Percentiles rank a stretch among this genome's conserved stretches.
These are phyloP conservation scores for Ganoderma leucocontextum DNA, from an alignment of 1,284 basidiomycete genomes.

Conservation along the genomic window DNA sequence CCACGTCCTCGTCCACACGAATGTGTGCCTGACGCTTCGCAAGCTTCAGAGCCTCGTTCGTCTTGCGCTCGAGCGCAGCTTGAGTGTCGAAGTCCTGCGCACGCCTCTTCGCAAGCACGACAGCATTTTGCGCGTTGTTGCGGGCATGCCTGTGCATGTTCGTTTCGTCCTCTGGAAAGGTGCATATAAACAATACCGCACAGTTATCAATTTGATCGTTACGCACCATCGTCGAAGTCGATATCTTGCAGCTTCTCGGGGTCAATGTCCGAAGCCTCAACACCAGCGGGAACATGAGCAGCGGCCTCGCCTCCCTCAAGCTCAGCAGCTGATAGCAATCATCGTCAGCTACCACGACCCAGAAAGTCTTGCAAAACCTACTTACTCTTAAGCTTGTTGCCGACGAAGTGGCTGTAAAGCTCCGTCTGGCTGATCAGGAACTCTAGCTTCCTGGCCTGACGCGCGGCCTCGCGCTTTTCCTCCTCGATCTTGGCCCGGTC, in stretches of 20 bases:
- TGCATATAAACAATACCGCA: constrained; percentile 8
- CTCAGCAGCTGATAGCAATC: constrained; percentile 72
- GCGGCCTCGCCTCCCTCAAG: constrained; percentile 77
- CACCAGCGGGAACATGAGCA: constrained; percentile 62
- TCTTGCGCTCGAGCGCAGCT: constrained; percentile 82
- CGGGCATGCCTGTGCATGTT: constrained; percentile 92
- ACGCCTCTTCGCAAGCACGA: constrained; percentile 82
- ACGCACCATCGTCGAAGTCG: constrained; percentile 92
- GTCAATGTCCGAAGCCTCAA: constrained; percentile 62
- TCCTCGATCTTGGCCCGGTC: constrained; percentile 94
- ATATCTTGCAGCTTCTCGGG: constrained; percentile 75
- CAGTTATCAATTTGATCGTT: neutral
- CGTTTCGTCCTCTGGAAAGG: constrained; percentile 80
- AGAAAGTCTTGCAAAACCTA: constrained; percentile 30
- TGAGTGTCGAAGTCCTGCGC: constrained; percentile 89
- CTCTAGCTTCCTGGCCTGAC: constrained; percentile 97
- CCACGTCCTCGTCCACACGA: constrained; percentile 56
- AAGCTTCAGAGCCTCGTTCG: constrained; percentile 76
- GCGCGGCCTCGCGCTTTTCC: constrained; percentile 94
- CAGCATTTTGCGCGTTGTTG: constrained; percentile 90
- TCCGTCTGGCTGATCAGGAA: constrained; percentile 99
- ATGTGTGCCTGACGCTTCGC: constrained; percentile 73
- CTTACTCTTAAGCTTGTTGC: constrained; percentile 96
- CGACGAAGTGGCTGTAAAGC: constrained; percentile 99
- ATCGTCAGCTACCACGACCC: constrained; percentile 18